Base-by-base conservation (phyloP, 495 filamentous ascomycete species). In the Sporormia fimetaria region DNA sequence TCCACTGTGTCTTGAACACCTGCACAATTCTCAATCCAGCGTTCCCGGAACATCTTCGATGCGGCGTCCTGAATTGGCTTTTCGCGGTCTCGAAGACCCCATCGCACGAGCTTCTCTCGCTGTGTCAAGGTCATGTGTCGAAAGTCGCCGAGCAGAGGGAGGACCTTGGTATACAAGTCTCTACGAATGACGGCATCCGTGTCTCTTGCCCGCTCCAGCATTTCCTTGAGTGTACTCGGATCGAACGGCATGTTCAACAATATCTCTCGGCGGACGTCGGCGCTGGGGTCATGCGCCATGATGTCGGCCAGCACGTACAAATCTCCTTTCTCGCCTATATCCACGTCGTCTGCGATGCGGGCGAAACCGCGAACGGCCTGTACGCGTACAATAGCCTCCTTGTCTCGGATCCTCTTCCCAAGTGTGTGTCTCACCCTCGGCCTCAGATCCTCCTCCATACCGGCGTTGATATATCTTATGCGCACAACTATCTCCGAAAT, bases 11-110 rank as follows among this genome's bases (percentile, higher is more conserved):
- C 62, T 25, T 73, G 75, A 1, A 66, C 57, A 3, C 80, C 78
- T 3, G 82, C 86, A 55, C 84, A 90, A 57, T 95, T 85, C 54
- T 95, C 87, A 40, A 99, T 82, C 90, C 90, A 99, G 4, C 85
- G 75, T 58, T 93, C 87, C 43, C 80, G 80, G 64, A 96, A 99
- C 29, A 96, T 67, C 31, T 85, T 79, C 8, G 77, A 80, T 2
- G 90, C 85, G 1, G 92, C 88, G 59, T 93, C 87, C 21, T 87
- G 78, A 21, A 96, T 90, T 51, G 81, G 86, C 50, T 96, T 87
- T 51, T 99, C 92, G 51, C 90, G 76, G 57, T 99, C 90, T 21
- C 88, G 78, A 26, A 99, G 62, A 21, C 90, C 90, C 88, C 87
- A 99, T 8, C 92, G 75, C 28, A 99, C 75, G 15, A 99, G 69